Evolutionary conservation across 441 rosid genomes (phyloP).

Genomic region (Raphanus hybrid): DNA sequence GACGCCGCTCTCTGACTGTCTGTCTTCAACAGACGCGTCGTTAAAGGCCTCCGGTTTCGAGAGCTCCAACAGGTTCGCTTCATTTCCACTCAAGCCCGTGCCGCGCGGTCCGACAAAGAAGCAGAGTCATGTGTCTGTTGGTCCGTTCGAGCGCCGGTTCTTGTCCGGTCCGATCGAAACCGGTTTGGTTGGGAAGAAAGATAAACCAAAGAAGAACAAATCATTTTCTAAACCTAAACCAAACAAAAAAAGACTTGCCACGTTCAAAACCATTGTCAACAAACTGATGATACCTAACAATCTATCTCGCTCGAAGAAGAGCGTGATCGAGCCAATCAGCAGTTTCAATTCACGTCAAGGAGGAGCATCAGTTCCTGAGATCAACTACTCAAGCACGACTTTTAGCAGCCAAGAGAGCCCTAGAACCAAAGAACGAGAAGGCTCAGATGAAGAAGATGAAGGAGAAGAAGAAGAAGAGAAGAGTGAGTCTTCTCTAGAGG

Average conservation of each 20-base stretch:
- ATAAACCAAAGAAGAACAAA: slow-evolving; percentile 34
- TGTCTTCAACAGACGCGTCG: slow-evolving; percentile 37
- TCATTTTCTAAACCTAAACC: slow-evolving; percentile 29
- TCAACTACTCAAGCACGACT: slow-evolving; percentile 6
- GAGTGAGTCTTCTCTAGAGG: slow-evolving; percentile 42
- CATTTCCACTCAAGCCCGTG: slow-evolving; percentile 63
- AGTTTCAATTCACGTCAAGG: slow-evolving; percentile 26
- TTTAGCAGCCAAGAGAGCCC: slow-evolving; percentile 20
- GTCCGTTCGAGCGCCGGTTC: slow-evolving; percentile 54
- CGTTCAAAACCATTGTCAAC: slow-evolving; percentile 38
- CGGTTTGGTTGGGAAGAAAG: slow-evolving; percentile 52
- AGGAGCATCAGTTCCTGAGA: slow-evolving; percentile 38
- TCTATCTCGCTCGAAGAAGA: slow-evolving; percentile 33
- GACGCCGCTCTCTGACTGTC: slow-evolving; percentile 51
- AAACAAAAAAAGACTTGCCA: slow-evolving; percentile 35
- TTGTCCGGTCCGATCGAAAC: slow-evolving; percentile 72
- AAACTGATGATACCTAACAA: slow-evolving; percentile 40
- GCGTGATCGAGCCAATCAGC: slow-evolving; percentile 27
- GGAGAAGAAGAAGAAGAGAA: slow-evolving; percentile 44
- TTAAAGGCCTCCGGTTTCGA: slow-evolving; percentile 52
- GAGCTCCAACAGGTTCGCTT: slow-evolving; percentile 62
- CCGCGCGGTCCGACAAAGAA: slow-evolving; percentile 48
- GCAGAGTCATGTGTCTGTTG: slow-evolving; percentile 27
- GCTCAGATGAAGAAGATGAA: not conserved
- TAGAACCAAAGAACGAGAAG: slow-evolving; percentile 8